These are phyloP conservation scores for Phialocephala subalpina DNA, from an alignment of 2,329 filamentous ascomycete species.

Conservation along the genomic window DNA sequence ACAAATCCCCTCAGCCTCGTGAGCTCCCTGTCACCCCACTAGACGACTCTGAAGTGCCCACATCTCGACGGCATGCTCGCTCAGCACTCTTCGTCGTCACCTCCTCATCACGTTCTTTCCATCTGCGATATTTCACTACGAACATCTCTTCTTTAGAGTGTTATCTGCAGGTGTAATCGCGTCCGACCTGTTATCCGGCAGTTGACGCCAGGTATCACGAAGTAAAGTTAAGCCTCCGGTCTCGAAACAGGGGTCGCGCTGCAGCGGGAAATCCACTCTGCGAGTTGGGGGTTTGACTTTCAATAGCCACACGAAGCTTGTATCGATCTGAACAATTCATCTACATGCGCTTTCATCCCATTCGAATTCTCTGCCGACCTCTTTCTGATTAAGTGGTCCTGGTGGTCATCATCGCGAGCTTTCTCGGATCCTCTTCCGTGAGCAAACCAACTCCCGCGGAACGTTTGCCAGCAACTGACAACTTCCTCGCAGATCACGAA, in stretches of 20 bases:
- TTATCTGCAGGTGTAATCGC: not conserved
- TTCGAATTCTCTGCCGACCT: not conserved
- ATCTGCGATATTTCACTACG: not conserved
- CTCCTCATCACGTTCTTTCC: not conserved
- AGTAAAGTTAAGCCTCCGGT: not conserved
- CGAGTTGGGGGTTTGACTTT: not conserved
- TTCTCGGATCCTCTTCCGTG: slow-evolving; percentile 1
- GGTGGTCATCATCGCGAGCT: not conserved
- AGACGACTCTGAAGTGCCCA: not conserved
- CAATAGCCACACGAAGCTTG: not conserved
- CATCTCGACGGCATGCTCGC: not conserved
- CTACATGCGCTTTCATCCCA: not conserved
- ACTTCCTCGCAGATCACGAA: not conserved
- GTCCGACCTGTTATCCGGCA: not conserved
- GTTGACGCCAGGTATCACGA: slow-evolving; percentile 1
- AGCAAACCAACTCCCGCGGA: not conserved
- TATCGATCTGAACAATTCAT: not conserved
- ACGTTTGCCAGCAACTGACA: not conserved
- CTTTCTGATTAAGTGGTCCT: not conserved
- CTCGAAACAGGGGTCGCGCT: slow-evolving; percentile 2
- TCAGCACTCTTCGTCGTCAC: not conserved
- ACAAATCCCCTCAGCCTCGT: not conserved
- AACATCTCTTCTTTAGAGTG: not conserved
- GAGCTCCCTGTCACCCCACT: not conserved
- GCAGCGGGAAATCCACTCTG: not conserved